Conservation (phyloP, 495 filamentous ascomycete species). For the Aspergillus nidulans region DNA sequence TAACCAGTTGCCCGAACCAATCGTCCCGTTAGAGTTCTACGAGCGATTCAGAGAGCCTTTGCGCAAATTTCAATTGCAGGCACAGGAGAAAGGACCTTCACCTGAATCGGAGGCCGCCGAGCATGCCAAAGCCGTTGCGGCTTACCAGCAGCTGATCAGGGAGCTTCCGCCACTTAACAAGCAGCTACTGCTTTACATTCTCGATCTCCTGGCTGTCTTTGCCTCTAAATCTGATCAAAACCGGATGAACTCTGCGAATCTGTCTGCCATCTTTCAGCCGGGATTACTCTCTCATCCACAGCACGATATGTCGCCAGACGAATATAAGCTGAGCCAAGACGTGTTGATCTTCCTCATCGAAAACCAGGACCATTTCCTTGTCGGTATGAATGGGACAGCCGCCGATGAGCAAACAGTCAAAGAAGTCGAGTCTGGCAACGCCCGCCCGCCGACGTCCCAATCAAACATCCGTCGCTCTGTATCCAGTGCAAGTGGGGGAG, state of each 20-base stretch:
- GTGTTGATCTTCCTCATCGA: conserved; percentile 98
- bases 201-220: conserved; percentile 97
- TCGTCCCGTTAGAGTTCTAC: conserved; percentile 93
- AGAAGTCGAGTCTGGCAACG: conserved; percentile 68
- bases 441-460: conserved; percentile 52
- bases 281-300: conserved; percentile 89
- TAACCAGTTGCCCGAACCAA: conserved; percentile 90
- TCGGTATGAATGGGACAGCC: conserved; percentile 90
- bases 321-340: conserved; percentile 93
- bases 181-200: conserved; percentile 91
- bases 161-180: conserved; percentile 91
- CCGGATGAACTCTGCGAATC: conserved; percentile 89
- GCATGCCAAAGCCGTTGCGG: conserved; percentile 66
- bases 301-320: conserved; percentile 90
- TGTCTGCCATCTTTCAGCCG: conserved; percentile 98
- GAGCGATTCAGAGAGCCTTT: conserved; percentile 85
- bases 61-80: conserved; percentile 68
- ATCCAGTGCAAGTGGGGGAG: conserved; percentile 81
- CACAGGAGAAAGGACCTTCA: conserved; percentile 24
- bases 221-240: conserved; percentile 96
- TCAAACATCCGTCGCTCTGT: conserved; percentile 64
- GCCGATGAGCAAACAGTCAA: conserved; percentile 83
- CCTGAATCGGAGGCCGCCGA: conserved; percentile 58
- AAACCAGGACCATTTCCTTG: conserved; percentile 86
- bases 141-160: conserved; percentile 86